Base-by-base conservation (phyloP, 1,284 basidiomycete species). In the Cutaneotrichosporon spelunceum region DNA sequence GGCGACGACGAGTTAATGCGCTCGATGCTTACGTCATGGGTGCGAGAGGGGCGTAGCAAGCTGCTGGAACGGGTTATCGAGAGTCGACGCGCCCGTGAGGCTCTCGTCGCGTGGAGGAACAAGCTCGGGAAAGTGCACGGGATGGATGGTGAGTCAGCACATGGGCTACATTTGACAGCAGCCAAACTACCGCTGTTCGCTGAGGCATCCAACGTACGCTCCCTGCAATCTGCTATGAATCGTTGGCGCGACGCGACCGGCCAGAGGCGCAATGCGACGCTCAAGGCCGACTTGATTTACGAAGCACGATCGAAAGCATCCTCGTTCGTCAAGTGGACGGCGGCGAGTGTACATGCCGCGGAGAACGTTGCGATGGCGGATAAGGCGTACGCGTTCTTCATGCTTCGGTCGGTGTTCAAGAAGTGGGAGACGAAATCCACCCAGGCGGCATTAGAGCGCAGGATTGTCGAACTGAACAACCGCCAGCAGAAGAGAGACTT, bases 311-410 rank as follows among this genome's bases (percentile, higher is more conserved):
- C 63, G 2, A 57, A 67, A 29, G n/a, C 49, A 9, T 53, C 19
- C 1, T 53, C 61, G 2, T 53, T 77, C 13, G 19, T 30, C 4
- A 70, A 68, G 36, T 76, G 74, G 74, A 50, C 55, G 0, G 23
- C 39, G 6, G 68, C 71, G 1, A 29, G 59, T 7, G 53, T 39
- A 7, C 67, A 60, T 45, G 58, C 68, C n/a, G 30, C 53, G 23
- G 61, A 48, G 16, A 67, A 77, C 23, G 29, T 33, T 2, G 53
- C 57, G 5, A 65, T 63, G 0, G 76, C 76, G 2, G 69, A 71
- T 53, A 75, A 72, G 53, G 74, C 74, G 14, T 60, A 64, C 8
- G 72, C 66, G 1, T 78, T 75, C 71, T 77, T 77, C 59, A 48
- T 65, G 1, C 63, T 68, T 23, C 67, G 72, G 7, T 60, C 59